phyloP scores from a whole-genome alignment of 148 eudicot species.

The Suaeda aralocaspica region DNA sequence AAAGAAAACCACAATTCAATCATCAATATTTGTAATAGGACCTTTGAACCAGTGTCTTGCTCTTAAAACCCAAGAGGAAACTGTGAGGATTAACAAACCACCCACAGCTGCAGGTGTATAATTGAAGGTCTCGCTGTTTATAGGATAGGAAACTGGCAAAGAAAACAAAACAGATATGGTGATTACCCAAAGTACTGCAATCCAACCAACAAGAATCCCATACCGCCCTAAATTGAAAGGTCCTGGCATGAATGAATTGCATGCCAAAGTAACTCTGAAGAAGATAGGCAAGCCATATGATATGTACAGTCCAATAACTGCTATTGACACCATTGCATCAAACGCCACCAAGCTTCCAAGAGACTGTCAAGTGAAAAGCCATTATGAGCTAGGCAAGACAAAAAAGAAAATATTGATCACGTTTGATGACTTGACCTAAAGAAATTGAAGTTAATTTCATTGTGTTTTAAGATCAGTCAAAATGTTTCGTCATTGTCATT shows the following conservation, averaged over 20 bases:
- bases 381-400: neutral
- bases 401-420: neutral
- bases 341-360: conserved; percentile 94
- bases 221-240: conserved; percentile 82
- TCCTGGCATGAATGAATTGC: conserved; percentile 75
- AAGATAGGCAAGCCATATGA: conserved; percentile 86
- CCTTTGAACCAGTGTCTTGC: conserved; percentile 92
- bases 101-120: conserved; percentile 97
- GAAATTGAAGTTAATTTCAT: too few species aligned
- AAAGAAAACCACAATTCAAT: conserved; percentile 16
- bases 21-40: conserved; percentile 60
- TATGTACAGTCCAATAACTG: conserved; percentile 88
- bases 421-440: too few species aligned
- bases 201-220: conserved; percentile 72
- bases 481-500: too few species aligned
- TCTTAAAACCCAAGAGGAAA: conserved; percentile 59
- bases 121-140: conserved; percentile 63
- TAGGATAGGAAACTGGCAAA: conserved; percentile 78
- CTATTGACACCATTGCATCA: conserved; percentile 91
- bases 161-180: conserved; percentile 78
- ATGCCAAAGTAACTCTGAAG: conserved; percentile 81
- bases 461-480: too few species aligned
- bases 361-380: conserved; percentile 44
- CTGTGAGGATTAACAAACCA: conserved; percentile 52
- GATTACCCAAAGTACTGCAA: conserved; percentile 78